Evolutionary conservation across 176 grass and related monocot species (phyloP), one percentile per base, ranked within the genome.

Genomic region (Phyllostachys edulis): DNA sequence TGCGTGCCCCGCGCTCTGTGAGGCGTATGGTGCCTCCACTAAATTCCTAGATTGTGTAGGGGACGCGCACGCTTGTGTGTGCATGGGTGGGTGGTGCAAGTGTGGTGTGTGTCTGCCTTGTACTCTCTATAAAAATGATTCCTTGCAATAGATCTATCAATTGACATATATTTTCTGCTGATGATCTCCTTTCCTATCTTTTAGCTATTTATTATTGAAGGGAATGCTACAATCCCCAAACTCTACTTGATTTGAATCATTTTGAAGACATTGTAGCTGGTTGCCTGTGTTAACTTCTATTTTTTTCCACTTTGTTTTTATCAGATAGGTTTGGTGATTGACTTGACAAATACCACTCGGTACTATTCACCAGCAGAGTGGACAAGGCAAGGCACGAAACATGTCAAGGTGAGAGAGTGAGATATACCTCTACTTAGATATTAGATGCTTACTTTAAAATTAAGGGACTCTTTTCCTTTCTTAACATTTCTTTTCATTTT

Each of bases 291-390:
- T 71, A 70, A 84, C n/a, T 80, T 18, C 10, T 21, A 42, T 47
- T 24, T 29, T 8, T 7, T 34, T 34, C 29, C 32, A 21, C 24
- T 34, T 37, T 4, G 20, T 52, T 75, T 81, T 86, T 75, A 86
- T 52, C 87, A 96, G 94, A 76, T 96, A 69, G 94, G 94, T 55
- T 76, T 93, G 81, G 91, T 96, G 44, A 77, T 96, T 88, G 94
- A 96, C 76, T 91, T 96, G 69, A 96, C 94, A 77, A 96, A 96
- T 86, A 93, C 91, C 42, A 85, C 71, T 34, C 76, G 89, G 9
- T 96, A 96, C 45, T 96, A 96, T 82, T 90, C 83, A 10, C 69
- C 76, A 57, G 29, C 69, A 57, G 94, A 96, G 73, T 93, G 80
- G 86, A 93, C 86, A 23, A 96, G 66, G 57, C 88, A 85, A 79